Base-by-base conservation (phyloP, 768 basidiomycete genomes). In the Auriculariales sp. region DNA sequence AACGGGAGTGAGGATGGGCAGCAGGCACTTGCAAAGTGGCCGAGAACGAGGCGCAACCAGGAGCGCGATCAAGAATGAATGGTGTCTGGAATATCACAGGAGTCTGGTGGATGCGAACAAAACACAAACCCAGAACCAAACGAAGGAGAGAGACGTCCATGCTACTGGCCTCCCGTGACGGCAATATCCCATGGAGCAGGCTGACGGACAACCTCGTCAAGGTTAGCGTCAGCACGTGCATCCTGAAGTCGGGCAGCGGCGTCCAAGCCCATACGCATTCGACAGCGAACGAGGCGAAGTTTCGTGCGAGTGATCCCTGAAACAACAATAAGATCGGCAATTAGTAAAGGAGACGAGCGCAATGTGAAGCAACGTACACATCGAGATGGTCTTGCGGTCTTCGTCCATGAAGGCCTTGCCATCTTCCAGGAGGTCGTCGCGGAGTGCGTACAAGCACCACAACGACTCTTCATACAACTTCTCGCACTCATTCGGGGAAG, bases 381-480 rank as follows among this genome's bases (percentile, higher is more conserved):
- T 86, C 14, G 77, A 74, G 45, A 89, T 86, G 3, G 83, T 87
- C 33, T 76, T 73, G 28, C 80, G 73, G 57, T 90, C 88, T 56
- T 90, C 86, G 47, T 86, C 84, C 74, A 81, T 74, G 63, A 81
- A 89, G 2, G 88, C 85, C 59, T 88, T 90, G 12, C 80, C 84
- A 7, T 72, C 76, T 62, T 89, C 83, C 53, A 85, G 61, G 1
- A 90, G 70, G 58, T 94, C 86, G 60, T 98, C 95, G 61, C 92
- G 83, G 6, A 98, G 71, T 0, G 91, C 85, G 55, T 92, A 88
- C 28, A 98, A 71, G 61, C 92, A 86, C 90, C 91, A 95, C 6
- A 98, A 64, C 0, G 90, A 89, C 57, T 90, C 90, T 59, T 97
- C 93, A 64, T 98, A 99, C 31, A 94, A 70, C 62, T 83, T 85